Percentiles rank a stretch among this genome's conserved stretches.
Evolutionary conservation across 257 asterid genomes (phyloP).

Genomic region (Haberlea rhodopensis): DNA sequence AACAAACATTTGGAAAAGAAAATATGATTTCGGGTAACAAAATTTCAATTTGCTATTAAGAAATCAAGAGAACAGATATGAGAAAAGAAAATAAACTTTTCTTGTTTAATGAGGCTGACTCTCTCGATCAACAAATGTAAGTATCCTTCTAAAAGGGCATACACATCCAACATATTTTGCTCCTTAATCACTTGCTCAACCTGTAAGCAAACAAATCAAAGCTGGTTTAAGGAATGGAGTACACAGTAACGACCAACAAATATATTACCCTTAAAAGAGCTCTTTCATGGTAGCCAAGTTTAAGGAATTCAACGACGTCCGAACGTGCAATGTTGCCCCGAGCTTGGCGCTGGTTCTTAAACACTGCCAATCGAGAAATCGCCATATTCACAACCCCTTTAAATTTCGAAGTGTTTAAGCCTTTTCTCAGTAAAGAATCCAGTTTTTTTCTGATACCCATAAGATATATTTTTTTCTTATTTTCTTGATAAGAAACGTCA

Average conservation of each 20-base stretch:
- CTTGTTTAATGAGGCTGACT: slow-evolving; percentile 52
- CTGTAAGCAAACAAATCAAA: slow-evolving; percentile 27
- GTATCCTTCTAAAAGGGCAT: slow-evolving; percentile 58
- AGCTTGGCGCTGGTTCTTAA: slow-evolving; percentile 73
- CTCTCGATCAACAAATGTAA: slow-evolving; percentile 62
- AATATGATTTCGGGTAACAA: neutral
- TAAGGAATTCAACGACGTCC: slow-evolving; percentile 69
- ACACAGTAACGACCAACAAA: neutral
- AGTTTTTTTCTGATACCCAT: slow-evolving; percentile 65
- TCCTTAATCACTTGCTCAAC: slow-evolving; percentile 89
- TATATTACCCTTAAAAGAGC: slow-evolving; percentile 74
- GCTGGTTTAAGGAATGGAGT: neutral
- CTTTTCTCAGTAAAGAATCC: slow-evolving; percentile 57
- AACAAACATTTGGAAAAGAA: neutral
- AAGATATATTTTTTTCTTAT: neutral
- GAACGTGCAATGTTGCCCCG: slow-evolving; percentile 59
- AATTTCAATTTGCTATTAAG: neutral
- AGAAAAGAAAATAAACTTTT: slow-evolving; percentile 41
- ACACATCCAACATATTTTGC: slow-evolving; percentile 82
- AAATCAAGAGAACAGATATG: neutral
- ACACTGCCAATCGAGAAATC: slow-evolving; percentile 55
- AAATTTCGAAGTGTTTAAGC: slow-evolving; percentile 42
- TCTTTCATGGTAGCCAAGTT: slow-evolving; percentile 50
- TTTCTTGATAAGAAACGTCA: neutral
- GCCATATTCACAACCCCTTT: slow-evolving; percentile 54